Percentiles rank a stretch among this genome's conserved stretches.
These are phyloP conservation scores for Sordariomycetes sp. DNA, from an alignment of 2,329 filamentous ascomycete genomes.

Conservation along the genomic window DNA sequence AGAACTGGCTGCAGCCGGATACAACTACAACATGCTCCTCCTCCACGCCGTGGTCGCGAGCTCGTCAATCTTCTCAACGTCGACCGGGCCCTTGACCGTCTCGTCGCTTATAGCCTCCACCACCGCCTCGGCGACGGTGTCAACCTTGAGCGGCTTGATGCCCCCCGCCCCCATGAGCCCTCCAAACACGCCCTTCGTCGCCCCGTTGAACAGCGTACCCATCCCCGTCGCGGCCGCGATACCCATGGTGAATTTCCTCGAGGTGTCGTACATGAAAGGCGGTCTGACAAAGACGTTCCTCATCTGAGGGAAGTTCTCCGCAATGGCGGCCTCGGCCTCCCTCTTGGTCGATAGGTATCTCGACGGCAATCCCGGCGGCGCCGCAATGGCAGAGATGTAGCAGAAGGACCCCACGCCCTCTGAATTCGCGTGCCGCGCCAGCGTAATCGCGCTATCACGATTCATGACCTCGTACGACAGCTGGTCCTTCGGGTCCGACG, in stretches of 20 bases:
- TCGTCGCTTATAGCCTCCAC: slow-evolving; percentile 76
- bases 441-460: slow-evolving; percentile 69
- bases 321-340: slow-evolving; percentile 70
- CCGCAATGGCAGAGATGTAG: slow-evolving; percentile 80
- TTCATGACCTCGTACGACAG: slow-evolving; percentile 98
- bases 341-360: slow-evolving; percentile 88
- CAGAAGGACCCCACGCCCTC: slow-evolving; percentile 59
- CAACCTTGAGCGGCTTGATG: slow-evolving; percentile 76
- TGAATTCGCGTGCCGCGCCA: slow-evolving; percentile 62
- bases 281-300: slow-evolving; percentile 73
- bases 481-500: slow-evolving; percentile 57
- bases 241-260: slow-evolving; percentile 68
- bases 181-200: slow-evolving; percentile 64
- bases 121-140: slow-evolving; percentile 76
- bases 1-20: slow-evolving; percentile 1
- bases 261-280: slow-evolving; percentile 80
- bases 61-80: slow-evolving; percentile 67
- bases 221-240: slow-evolving; percentile 67
- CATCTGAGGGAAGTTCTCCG: slow-evolving; percentile 58
- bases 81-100: slow-evolving; percentile 58
- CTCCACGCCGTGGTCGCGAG: slow-evolving; percentile 77
- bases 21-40: slow-evolving; percentile 65
- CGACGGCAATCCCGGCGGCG: slow-evolving; percentile 69
- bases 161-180: slow-evolving; percentile 71
- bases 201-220: slow-evolving; percentile 62